Evolutionary conservation across 345 rosid genomes (phyloP).

Genomic region (Salix brachista): DNA sequence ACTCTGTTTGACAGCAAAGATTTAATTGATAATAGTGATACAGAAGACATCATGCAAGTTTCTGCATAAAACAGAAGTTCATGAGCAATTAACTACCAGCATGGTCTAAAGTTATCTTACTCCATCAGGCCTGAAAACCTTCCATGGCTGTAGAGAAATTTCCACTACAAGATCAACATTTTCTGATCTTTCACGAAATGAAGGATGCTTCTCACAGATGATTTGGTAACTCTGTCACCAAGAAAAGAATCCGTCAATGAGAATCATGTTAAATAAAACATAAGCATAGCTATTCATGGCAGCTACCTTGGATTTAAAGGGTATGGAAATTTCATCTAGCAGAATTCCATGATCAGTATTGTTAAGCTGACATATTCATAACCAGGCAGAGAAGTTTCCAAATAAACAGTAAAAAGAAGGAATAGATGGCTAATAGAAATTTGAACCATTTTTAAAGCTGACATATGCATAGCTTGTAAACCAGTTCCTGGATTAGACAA

Average conservation of each 20-base stretch:
- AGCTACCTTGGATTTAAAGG: no score
- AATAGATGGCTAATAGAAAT: background rate
- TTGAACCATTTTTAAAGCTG: background rate
- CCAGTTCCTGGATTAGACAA: background rate
- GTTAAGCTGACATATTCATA: no score
- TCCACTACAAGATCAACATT: constrained; percentile 93
- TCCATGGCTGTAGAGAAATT: constrained; percentile 97
- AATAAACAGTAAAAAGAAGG: no score
- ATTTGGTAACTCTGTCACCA: constrained; percentile 74
- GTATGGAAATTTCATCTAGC: no score
- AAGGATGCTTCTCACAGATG: constrained; percentile 83
- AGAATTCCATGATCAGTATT: no score
- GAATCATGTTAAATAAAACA: background rate
- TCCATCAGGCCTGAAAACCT: constrained; percentile 93
- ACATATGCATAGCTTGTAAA: background rate
- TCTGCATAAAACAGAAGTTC: background rate
- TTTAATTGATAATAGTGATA: background rate
- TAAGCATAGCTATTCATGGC: background rate
- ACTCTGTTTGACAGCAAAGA: background rate
- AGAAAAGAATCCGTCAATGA: constrained; percentile 18
- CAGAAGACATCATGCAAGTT: background rate
- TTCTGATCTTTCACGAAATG: constrained; percentile 92
- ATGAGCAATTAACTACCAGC: background rate
- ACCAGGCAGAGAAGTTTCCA: no score
- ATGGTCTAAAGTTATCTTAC: constrained; percentile 35